Evolutionary conservation across 164 flowering plant genomes (phyloP), one percentile per base, ranked within the genome.

Genomic region (Nelumbo lutea): DNA sequence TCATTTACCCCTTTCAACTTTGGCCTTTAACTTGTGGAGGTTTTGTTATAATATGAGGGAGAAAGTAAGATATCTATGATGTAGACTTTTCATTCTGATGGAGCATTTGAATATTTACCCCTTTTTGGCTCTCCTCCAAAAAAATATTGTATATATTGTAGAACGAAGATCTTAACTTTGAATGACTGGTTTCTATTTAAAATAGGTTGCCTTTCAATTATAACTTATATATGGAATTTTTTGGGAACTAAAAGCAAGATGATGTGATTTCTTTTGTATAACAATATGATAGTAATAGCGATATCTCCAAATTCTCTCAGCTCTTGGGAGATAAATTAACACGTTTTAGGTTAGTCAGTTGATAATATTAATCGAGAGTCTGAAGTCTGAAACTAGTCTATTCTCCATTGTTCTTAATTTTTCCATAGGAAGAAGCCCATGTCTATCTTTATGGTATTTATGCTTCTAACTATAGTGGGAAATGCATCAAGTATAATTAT

Each of bases 271-370:
- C 67, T 74, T 73, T 41, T 70, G 57, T 40, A 39, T 58, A 15
- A 73, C 87, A 95, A 97, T 67, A 90, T 90, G 91, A 95, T 97
- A 42, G 96, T 97, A 59, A 97, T 97, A 48, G 52, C 70, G 55
- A 90, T 95, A 76, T 91, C 94, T 55, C 78, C 84, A 10, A 78
- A 85, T 78, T 86, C 99, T 70, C 88, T 90, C 50, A 76, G 76
- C 64, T 70, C 5, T 61, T 97, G 99, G 65, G 99, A 92, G 76
- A 74, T 97, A 58, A 72, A 92, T 80, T 41, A 90, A 80, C 82
- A 80, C 77, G 92, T 88, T 76, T 42, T 91, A 81, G 96, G 97
- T 92, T 51, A 65, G 84, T 70, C 62, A 4, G 65, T 66, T 65
- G 14, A 53, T 42, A n/a, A 4, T 68, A 27, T 45, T n/a, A 50